These are phyloP conservation scores for Bombardia bombarda DNA, from an alignment of 495 filamentous ascomycete genomes.

Conservation along the genomic window DNA sequence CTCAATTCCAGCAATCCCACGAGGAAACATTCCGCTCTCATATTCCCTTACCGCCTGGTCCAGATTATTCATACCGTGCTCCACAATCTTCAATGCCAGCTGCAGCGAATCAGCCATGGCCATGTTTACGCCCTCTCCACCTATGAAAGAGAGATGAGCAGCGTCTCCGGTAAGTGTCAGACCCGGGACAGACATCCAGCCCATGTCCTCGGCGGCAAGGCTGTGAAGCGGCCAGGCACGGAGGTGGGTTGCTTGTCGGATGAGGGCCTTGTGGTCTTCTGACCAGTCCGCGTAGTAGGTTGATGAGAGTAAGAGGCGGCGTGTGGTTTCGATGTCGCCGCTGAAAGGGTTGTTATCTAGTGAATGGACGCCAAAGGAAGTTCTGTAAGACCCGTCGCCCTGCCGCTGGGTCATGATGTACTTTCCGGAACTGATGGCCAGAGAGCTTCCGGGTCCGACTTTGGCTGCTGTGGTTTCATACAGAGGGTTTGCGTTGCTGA, in stretches of 20 bases:
- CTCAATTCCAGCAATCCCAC: no score
- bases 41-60: constrained; percentile 15
- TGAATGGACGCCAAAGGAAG: constrained; percentile 18
- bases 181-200: constrained; percentile 24
- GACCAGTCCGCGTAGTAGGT: constrained; percentile 18
- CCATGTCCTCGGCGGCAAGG: constrained; percentile 10
- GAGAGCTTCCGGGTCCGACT: constrained; percentile 12
- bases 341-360: constrained; percentile 13
- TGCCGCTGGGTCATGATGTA: constrained; percentile 18
- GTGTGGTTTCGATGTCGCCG: constrained; percentile 9
- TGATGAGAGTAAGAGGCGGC: constrained; percentile 13
- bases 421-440: constrained; percentile 13
- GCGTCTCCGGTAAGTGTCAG: constrained; percentile 53
- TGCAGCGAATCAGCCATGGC: constrained; percentile 23
- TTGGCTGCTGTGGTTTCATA: constrained; percentile 10
- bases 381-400: constrained; percentile 21
- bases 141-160: constrained; percentile 35
- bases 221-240: constrained; percentile 24
- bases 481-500: constrained; percentile 14
- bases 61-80: constrained; percentile 14
- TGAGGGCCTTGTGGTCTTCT: constrained; percentile 16
- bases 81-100: constrained; percentile 10
- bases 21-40: constrained; percentile 20
- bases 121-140: constrained; percentile 27
- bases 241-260: constrained; percentile 18